A percentile compares a stretch with the other conserved stretches of the same genome.
Conservation (phyloP, 2,329 filamentous ascomycete species). For the Geosmithia flava region DNA sequence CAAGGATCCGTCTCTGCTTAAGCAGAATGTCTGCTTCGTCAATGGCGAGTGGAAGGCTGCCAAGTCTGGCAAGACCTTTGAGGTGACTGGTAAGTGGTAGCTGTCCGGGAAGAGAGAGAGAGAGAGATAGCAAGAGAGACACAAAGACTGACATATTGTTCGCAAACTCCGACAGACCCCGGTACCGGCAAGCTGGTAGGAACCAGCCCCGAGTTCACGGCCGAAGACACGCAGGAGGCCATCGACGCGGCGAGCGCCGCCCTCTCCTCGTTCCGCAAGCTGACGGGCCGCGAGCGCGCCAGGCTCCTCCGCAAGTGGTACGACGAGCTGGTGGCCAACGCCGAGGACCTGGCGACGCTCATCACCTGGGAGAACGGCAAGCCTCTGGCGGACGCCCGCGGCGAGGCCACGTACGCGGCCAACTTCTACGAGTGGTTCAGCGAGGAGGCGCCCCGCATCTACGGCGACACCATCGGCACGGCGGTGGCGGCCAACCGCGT, state of each 20-base stretch:
- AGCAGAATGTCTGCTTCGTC: constrained; percentile 70
- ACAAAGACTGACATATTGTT: background rate
- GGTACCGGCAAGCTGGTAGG: constrained; percentile 72
- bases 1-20: constrained; percentile 71
- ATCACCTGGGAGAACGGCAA: constrained; percentile 91
- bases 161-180: constrained; percentile 45
- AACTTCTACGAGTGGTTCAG: constrained; percentile 74
- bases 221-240: constrained; percentile 64
- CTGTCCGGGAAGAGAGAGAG: no score
- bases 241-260: constrained; percentile 75
- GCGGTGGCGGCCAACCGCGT: constrained; percentile 61
- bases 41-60: constrained; percentile 88
- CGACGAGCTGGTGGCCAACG: constrained; percentile 65
- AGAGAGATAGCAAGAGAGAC: background rate
- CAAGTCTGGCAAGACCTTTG: constrained; percentile 81
- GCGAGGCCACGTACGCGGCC: constrained; percentile 61
- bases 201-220: constrained; percentile 72
- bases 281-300: constrained; percentile 62
- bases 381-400: constrained; percentile 61
- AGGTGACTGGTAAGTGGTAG: constrained; percentile 51
- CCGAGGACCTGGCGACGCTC: constrained; percentile 67
- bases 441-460: constrained; percentile 62
- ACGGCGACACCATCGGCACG: constrained; percentile 64
- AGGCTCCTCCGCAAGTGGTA: constrained; percentile 71
- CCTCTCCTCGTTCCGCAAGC: constrained; percentile 56